Percentiles rank a stretch among this genome's conserved stretches.
Conservation (phyloP, 441 rosid genomes). For the Sinapis alba region DNA sequence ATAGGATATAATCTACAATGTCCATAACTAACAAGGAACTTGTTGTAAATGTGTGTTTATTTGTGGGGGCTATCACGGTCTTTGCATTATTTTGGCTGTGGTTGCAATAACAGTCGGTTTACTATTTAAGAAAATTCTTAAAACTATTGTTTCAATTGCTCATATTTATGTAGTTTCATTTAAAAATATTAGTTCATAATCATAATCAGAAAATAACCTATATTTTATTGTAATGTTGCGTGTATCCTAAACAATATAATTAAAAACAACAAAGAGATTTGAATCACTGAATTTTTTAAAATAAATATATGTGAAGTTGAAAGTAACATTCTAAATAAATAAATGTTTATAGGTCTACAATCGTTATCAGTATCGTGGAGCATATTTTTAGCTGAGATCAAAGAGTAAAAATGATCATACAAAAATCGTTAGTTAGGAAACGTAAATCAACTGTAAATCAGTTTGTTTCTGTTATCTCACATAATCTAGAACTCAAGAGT, state of each 20-base stretch:
- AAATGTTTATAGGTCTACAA: neutral
- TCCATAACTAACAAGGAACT: neutral
- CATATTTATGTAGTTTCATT: neutral
- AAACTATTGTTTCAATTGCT: neutral
- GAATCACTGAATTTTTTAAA: too few relatives aligned
- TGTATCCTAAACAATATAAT: too few relatives aligned
- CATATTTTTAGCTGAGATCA: too few relatives aligned
- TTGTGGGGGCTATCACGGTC: neutral
- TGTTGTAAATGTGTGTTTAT: neutral
- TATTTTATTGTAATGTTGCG: too few relatives aligned
- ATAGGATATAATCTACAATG: neutral
- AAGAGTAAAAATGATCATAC: too few relatives aligned
- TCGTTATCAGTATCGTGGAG: neutral
- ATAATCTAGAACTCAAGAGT: constrained; percentile 42
- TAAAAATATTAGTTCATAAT: neutral
- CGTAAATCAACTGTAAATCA: too few relatives aligned
- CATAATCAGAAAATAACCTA: too few relatives aligned
- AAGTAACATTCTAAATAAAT: neutral
- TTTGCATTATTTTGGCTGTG: neutral
- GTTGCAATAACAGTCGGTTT: neutral
- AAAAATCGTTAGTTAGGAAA: too few relatives aligned
- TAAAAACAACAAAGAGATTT: too few relatives aligned
- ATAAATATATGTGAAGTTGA: neutral
- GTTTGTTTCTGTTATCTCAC: constrained; percentile 34
- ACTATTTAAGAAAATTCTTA: neutral